A percentile compares a stretch with the other conserved stretches of the same genome.
Conservation (phyloP, 2,329 filamentous ascomycete genomes). For the Aspergillus piperis region DNA sequence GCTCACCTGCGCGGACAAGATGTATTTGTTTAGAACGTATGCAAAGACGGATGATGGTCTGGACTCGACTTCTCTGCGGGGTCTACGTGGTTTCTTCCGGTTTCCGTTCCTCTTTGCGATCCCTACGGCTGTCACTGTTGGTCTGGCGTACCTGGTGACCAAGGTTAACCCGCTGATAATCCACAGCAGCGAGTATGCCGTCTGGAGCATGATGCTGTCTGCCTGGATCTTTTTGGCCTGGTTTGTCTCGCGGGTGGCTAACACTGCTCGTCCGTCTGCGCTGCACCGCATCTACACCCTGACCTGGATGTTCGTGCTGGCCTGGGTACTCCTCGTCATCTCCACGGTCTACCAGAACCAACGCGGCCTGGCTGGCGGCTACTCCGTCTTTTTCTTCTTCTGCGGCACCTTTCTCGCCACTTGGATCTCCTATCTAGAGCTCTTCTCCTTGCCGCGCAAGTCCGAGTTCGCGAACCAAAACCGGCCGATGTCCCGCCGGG, state of each 20-base stretch:
- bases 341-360: slow-evolving; percentile 76
- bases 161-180: slow-evolving; percentile 87
- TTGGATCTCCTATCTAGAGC: slow-evolving; percentile 74
- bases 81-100: slow-evolving; percentile 79
- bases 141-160: slow-evolving; percentile 70
- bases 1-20: slow-evolving; percentile 72
- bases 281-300: slow-evolving; percentile 78
- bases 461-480: slow-evolving; percentile 65
- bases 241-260: slow-evolving; percentile 77
- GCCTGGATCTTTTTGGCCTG: slow-evolving; percentile 80
- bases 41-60: slow-evolving; percentile 62
- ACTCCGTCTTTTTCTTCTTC: slow-evolving; percentile 79
- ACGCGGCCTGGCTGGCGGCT: slow-evolving; percentile 71
- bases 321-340: slow-evolving; percentile 71
- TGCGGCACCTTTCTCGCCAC: slow-evolving; percentile 72
- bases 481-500: slow-evolving; percentile 44
- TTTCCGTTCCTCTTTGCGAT: slow-evolving; percentile 75
- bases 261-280: slow-evolving; percentile 79
- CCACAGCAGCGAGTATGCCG: slow-evolving; percentile 84
- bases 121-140: slow-evolving; percentile 68
- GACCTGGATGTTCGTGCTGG: slow-evolving; percentile 78
- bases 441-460: slow-evolving; percentile 75
- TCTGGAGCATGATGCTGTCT: slow-evolving; percentile 85
- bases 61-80: slow-evolving; percentile 66
- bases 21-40: slow-evolving; percentile 79